phyloP scores from a whole-genome alignment of 2,329 filamentous ascomycete genomes.

The Fusarium ramigenum region DNA sequence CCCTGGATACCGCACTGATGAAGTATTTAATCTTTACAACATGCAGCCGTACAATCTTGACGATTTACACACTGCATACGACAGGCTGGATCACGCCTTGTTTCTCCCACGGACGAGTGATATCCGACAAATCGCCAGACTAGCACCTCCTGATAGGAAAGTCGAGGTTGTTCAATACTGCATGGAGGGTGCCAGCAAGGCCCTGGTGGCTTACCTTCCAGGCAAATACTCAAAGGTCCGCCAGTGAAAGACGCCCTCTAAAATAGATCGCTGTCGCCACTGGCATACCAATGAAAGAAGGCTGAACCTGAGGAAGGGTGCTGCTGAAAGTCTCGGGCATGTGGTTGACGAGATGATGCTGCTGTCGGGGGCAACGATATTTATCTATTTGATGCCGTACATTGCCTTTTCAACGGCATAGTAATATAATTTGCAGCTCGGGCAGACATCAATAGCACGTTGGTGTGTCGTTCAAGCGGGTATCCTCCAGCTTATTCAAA shows the following conservation, averaged over 20 bases:
- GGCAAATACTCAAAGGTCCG: slow-evolving; percentile 27
- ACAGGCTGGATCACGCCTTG: slow-evolving; percentile 70
- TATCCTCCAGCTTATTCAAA: background rate
- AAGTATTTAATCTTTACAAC: slow-evolving; percentile 81
- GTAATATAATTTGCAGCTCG: background rate
- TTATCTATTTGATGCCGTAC: background rate
- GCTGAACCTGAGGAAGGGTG: background rate
- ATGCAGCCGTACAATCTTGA: slow-evolving; percentile 89
- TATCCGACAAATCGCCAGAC: slow-evolving; percentile 76
- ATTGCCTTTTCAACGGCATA: background rate
- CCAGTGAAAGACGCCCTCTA: slow-evolving; percentile 5
- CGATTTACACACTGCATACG: slow-evolving; percentile 70
- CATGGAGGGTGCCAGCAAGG: slow-evolving; percentile 89
- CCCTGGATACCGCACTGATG: slow-evolving; percentile 63
- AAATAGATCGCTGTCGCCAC: background rate
- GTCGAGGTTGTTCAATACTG: slow-evolving; percentile 89
- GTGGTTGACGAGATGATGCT: background rate
- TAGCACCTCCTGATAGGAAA: slow-evolving; percentile 62
- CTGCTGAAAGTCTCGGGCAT: background rate
- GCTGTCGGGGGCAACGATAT: background rate
- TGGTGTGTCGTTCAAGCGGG: background rate
- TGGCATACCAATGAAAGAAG: background rate
- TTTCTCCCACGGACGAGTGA: slow-evolving; percentile 90
- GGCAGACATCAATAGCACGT: background rate
- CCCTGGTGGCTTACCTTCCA: slow-evolving; percentile 71